A percentile compares a stretch with the other conserved stretches of the same genome.
phyloP scores from a whole-genome alignment of 1,139 yeast genomes.

The Protomyces inundatus region DNA sequence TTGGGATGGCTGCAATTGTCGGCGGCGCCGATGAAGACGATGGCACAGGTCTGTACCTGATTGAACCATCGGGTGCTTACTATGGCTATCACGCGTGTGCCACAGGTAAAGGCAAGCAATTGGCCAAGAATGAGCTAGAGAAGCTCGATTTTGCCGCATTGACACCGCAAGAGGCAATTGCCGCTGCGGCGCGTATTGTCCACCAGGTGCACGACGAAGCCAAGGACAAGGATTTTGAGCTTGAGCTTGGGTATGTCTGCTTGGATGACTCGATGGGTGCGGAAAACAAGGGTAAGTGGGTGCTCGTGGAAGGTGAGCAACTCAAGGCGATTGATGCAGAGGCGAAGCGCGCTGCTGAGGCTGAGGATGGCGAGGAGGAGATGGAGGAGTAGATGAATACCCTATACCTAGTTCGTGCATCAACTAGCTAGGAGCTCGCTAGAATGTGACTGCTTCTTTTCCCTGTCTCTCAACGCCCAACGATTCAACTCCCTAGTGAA shows the following conservation, averaged over 20 bases:
- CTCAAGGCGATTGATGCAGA: conserved; percentile 71
- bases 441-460: not conserved
- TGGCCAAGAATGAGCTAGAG: conserved; percentile 92
- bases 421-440: not conserved
- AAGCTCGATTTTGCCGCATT: conserved; percentile 71
- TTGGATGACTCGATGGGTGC: conserved; percentile 43
- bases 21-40: conserved; percentile 80
- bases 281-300: conserved; percentile 36
- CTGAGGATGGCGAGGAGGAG: conserved; percentile 61
- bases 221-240: conserved; percentile 93
- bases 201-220: conserved; percentile 94
- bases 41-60: conserved; percentile 90
- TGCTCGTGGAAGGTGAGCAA: conserved; percentile 69
- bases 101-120: conserved; percentile 95
- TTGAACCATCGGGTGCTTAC: conserved; percentile 86
- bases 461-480: not conserved
- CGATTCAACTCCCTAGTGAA: not conserved
- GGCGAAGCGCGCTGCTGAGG: conserved; percentile 77
- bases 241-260: conserved; percentile 81
- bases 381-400: conserved; percentile 4
- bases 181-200: conserved; percentile 88
- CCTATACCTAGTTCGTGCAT: too few relatives aligned
- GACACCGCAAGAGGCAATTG: conserved; percentile 74
- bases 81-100: conserved; percentile 92
- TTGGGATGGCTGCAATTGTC: conserved; percentile 84